Evolutionary conservation across 192 early-diverging fungal species (phyloP).

Genomic region (Coemansia sp.): DNA sequence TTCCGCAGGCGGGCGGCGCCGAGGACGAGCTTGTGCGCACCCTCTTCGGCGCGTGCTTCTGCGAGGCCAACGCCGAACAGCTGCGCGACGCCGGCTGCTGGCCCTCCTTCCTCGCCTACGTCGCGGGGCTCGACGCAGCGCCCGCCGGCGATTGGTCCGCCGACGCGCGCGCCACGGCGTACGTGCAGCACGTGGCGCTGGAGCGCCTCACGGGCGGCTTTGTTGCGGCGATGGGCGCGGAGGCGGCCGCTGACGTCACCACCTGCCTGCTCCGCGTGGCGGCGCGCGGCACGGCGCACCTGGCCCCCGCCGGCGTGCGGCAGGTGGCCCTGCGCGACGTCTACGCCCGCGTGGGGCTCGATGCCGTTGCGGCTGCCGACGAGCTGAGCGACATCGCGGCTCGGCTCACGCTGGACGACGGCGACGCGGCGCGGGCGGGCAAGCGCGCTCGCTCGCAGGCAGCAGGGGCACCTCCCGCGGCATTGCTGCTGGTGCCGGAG

Average conservation of each 20-base stretch:
- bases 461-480: constrained; percentile 7
- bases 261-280: constrained; percentile 28
- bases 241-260: constrained; percentile 13
- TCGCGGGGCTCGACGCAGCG: constrained; percentile 9
- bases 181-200: constrained; percentile 42
- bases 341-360: constrained; percentile 25
- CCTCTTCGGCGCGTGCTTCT: constrained; percentile 29
- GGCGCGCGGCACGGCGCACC: constrained; percentile 23
- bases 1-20: constrained; percentile 13
- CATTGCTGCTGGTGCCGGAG: constrained; percentile 53
- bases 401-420: constrained; percentile 11
- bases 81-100: constrained; percentile 15
- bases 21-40: constrained; percentile 30
- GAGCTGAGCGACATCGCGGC: constrained; percentile 20
- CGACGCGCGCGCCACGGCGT: constrained; percentile 19
- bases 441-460: constrained; percentile 24
- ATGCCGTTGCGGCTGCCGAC: constrained; percentile 29
- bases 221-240: constrained; percentile 13
- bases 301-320: constrained; percentile 6
- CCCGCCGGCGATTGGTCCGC: constrained; percentile 3
- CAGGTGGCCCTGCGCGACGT: constrained; percentile 28
- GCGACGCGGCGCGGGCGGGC: constrained; percentile 20
- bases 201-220: constrained; percentile 26
- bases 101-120: constrained; percentile 24
- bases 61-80: constrained; percentile 10